Conservation (phyloP, 2,329 filamentous ascomycete genomes). For the Gaeumannomyces tritici region DNA sequence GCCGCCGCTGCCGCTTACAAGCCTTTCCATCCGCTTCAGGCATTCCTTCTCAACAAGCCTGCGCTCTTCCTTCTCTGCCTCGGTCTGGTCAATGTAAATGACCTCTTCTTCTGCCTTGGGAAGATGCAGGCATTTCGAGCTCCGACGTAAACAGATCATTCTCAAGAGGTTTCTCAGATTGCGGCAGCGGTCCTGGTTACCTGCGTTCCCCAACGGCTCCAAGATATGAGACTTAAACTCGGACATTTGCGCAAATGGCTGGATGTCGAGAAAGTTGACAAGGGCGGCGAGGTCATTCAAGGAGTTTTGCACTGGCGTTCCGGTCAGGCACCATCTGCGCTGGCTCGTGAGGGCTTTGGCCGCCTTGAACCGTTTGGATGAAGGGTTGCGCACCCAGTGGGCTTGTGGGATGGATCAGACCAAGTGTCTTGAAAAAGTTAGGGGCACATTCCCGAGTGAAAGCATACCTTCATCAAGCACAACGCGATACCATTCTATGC, state of each 20-base stretch:
- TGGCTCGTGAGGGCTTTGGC: background rate
- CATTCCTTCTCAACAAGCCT: conserved; percentile 6
- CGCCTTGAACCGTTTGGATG: background rate
- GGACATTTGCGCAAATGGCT: conserved; percentile 27
- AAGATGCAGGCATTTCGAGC: no score
- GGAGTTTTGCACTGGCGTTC: conserved; percentile 44
- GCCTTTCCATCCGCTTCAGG: background rate
- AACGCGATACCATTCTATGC: background rate
- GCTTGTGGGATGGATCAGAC: no score
- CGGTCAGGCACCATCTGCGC: conserved; percentile 39
- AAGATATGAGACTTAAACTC: conserved; percentile 34
- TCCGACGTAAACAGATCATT: no score
- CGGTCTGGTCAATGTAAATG: no score
- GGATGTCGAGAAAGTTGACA: conserved; percentile 34
- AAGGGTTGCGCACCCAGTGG: background rate
- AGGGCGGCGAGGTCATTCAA: conserved; percentile 42
- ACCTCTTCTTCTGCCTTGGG: no score
- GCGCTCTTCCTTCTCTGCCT: no score
- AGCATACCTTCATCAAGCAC: background rate
- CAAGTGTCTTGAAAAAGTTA: no score
- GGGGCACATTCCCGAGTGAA: no score
- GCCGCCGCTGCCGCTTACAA: conserved; percentile 5
- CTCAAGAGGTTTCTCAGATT: no score
- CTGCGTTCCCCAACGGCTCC: conserved; percentile 22
- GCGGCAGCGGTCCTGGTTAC: conserved; percentile 13